Base-by-base conservation (phyloP, 1,284 basidiomycete genomes). In the Sphagnurus paluster region DNA sequence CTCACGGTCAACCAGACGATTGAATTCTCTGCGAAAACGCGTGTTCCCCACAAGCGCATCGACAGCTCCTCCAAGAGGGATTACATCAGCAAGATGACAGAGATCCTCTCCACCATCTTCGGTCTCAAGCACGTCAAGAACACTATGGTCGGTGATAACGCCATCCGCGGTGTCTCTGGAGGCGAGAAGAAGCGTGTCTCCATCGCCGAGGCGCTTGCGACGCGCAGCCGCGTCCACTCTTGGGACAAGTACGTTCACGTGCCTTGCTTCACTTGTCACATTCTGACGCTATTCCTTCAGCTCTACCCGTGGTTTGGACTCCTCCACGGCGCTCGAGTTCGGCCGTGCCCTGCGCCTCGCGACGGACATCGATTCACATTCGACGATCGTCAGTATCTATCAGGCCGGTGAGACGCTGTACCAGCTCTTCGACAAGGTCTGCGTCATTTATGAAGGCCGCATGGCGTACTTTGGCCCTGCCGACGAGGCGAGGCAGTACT, bases 151-250 rank as follows among this genome's bases (percentile, higher is more conserved):
- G 92, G 92, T 2, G 80, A 92, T 64, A 84, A 83, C 3, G 75
- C 79, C 3, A 71, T 92, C 2, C 72, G 88, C 5, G 92, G 91
- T 39, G 80, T 93, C 1, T 85, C 82, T 20, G 92, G 90, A 14
- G 92, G 93, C 10, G 85, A 91, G 67, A 80, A 80, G 56, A 85
- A 85, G 58, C 76, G 87, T 39, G 85, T 88, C 5, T 83, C 80
- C 2, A 82, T 81, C 54, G 73, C 74, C 8, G 77, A 83, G 56
- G 68, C 68, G 21, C 56, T 82, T 52, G 67, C 71, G 0, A 70
- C 66, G 11, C 64, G 72, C 38, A 73, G 67, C 38, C 62, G 67
- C 14, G 61, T 84, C 11, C 64, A 69, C 14, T 67, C 67, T 9
- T 84, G 80, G 80, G 82, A 84, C 65, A 81, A 80, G 70, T 67